These are phyloP conservation scores for Talaromyces borbonicus DNA, from an alignment of 495 filamentous ascomycete genomes.

Conservation along the genomic window DNA sequence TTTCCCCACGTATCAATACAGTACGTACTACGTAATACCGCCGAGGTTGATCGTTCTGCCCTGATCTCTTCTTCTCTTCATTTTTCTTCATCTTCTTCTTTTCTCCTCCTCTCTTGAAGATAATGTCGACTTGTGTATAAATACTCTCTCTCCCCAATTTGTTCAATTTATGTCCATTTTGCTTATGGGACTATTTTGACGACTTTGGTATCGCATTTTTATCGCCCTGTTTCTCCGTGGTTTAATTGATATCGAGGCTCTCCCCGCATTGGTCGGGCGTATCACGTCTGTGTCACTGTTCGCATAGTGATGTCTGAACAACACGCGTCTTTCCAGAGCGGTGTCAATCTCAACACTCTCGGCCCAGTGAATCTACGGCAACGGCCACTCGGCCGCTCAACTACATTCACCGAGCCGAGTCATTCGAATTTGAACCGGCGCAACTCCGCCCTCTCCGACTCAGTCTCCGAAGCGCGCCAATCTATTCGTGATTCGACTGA, in stretches of 20 bases:
- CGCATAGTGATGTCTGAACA: not conserved
- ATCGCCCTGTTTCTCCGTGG: too few species aligned
- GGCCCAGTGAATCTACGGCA: constrained; percentile 26
- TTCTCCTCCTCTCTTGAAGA: not conserved
- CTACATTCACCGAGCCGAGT: constrained; percentile 27
- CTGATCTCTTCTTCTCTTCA: not conserved
- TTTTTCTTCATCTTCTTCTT: not conserved
- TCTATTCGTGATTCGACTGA: constrained; percentile 63
- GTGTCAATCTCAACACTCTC: not conserved
- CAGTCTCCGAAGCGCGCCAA: constrained; percentile 53
- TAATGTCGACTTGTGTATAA: too few species aligned
- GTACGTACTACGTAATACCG: too few species aligned
- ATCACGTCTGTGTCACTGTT: not conserved
- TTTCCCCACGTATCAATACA: too few species aligned
- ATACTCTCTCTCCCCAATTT: too few species aligned
- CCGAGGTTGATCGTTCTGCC: not conserved
- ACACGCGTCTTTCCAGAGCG: constrained; percentile 1
- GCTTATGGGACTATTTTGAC: too few species aligned
- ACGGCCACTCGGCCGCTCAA: constrained; percentile 30
- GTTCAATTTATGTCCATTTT: not conserved
- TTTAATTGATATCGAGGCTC: too few species aligned
- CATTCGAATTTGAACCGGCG: constrained; percentile 37
- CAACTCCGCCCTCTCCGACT: constrained; percentile 68
- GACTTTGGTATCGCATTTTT: too few species aligned
- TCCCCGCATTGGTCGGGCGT: constrained; percentile 2